Conservation (phyloP, 768 basidiomycete genomes). For the Suillus paluster region DNA sequence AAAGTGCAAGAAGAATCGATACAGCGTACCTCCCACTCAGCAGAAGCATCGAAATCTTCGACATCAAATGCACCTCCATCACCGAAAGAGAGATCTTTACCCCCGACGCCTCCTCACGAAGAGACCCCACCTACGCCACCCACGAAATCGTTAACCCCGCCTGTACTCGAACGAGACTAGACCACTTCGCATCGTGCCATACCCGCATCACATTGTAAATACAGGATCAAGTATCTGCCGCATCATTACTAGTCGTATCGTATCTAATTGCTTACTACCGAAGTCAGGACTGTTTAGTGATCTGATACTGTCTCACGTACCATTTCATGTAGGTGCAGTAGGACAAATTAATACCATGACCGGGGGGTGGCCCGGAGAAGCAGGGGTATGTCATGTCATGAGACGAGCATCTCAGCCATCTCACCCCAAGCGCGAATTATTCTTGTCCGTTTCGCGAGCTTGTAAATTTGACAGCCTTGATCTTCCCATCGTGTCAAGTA, state of each 20-base stretch:
- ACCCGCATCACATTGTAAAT: constrained; percentile 1
- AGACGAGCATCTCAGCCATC: background rate
- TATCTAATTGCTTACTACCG: constrained; percentile 2
- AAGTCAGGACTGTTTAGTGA: background rate
- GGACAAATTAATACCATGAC: constrained; percentile 2
- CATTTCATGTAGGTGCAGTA: background rate
- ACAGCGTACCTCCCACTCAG: background rate
- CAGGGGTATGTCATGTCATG: constrained; percentile 1
- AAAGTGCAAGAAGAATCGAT: constrained; percentile 1
- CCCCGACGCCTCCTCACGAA: background rate
- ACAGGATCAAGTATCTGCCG: background rate
- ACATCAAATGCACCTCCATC: background rate
- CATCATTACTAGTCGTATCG: background rate
- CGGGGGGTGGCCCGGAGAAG: constrained; percentile 3
- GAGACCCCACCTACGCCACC: background rate
- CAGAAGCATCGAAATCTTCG: background rate
- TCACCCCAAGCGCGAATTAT: constrained; percentile 1
- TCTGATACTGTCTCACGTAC: background rate
- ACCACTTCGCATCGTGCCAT: background rate
- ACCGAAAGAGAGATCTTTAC: background rate
- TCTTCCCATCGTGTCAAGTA: background rate
- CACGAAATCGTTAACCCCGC: background rate
- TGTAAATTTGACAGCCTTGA: background rate
- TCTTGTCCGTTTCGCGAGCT: background rate
- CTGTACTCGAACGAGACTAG: background rate